Evolutionary conservation across 148 eudicot genomes (phyloP).

Genomic region (Vaccinium macrocarpon): DNA sequence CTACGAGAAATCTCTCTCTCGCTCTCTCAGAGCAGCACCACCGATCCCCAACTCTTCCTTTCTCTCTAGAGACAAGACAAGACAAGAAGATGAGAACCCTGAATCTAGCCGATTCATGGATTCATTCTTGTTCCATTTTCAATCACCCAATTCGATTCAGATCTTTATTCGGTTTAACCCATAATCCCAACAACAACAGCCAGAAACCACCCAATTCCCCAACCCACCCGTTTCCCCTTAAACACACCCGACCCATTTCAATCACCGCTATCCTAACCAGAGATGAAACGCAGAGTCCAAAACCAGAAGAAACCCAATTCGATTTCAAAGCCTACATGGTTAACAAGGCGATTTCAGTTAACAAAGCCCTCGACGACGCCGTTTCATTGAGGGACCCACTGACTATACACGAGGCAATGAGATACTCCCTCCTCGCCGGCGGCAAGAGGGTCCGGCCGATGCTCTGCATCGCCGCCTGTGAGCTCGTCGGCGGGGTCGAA

Average conservation of each 20-base stretch:
- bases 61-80: not conserved
- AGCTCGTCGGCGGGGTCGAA: constrained; percentile 34
- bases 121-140: constrained; percentile 19
- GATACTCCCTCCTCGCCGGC: constrained; percentile 40
- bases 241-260: not conserved
- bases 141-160: constrained; percentile 11
- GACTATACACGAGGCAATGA: constrained; percentile 36
- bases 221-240: not conserved
- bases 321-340: constrained; percentile 31
- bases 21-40: no score
- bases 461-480: constrained; percentile 44
- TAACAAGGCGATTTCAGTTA: constrained; percentile 27
- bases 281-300: constrained; percentile 12
- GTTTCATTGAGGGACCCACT: constrained; percentile 24
- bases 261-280: constrained; percentile 20
- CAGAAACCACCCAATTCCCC: not conserved
- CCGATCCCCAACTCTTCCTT: not conserved
- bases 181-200: not conserved
- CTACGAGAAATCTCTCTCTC: no score
- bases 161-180: constrained; percentile 17
- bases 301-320: constrained; percentile 18
- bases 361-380: constrained; percentile 36
- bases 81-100: constrained; percentile 25
- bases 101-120: constrained; percentile 32
- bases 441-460: constrained; percentile 39